phyloP scores from a whole-genome alignment of 371 early-diverging fungal species.

The Circinella minor region DNA sequence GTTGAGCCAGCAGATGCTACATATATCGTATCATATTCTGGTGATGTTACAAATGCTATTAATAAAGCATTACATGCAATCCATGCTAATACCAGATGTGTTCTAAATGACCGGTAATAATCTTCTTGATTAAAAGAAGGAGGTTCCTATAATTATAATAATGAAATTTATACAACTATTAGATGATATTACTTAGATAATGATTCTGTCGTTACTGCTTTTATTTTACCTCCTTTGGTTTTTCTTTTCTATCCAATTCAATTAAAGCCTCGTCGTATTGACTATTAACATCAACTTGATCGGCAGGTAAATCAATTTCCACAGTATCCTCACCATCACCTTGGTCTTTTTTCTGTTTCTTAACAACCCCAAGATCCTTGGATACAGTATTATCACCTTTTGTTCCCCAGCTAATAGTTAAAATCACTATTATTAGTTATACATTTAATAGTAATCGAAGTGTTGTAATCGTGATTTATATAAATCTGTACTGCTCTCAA shows the following conservation, averaged over 20 bases:
- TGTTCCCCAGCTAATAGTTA: slow-evolving; percentile 83
- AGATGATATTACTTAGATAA: too few relatives aligned
- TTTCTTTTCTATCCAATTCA: slow-evolving; percentile 46
- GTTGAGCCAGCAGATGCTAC: slow-evolving; percentile 51
- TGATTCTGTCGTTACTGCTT: neutral
- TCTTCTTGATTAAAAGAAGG: slow-evolving; percentile 77
- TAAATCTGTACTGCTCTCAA: too few relatives aligned
- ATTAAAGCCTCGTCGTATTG: slow-evolving; percentile 74
- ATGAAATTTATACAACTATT: too few relatives aligned
- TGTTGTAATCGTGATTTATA: too few relatives aligned
- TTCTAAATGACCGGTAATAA: slow-evolving; percentile 86
- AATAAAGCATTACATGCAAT: slow-evolving; percentile 82
- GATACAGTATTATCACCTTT: slow-evolving; percentile 80
- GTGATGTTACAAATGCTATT: slow-evolving; percentile 60
- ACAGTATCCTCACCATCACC: slow-evolving; percentile 40
- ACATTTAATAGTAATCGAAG: too few relatives aligned
- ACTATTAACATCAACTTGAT: slow-evolving; percentile 66
- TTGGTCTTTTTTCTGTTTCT: slow-evolving; percentile 55
- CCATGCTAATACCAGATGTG: slow-evolving; percentile 82
- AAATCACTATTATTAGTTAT: too few relatives aligned
- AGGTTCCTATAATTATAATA: slow-evolving; percentile 31
- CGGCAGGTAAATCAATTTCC: slow-evolving; percentile 70
- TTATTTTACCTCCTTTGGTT: slow-evolving; percentile 25
- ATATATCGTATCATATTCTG: slow-evolving; percentile 36
- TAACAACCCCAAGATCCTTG: slow-evolving; percentile 67